Percentiles rank a stretch among this genome's conserved stretches.
phyloP scores from a whole-genome alignment of 495 filamentous ascomycete species.

The Talaromyces nanjingensis region DNA sequence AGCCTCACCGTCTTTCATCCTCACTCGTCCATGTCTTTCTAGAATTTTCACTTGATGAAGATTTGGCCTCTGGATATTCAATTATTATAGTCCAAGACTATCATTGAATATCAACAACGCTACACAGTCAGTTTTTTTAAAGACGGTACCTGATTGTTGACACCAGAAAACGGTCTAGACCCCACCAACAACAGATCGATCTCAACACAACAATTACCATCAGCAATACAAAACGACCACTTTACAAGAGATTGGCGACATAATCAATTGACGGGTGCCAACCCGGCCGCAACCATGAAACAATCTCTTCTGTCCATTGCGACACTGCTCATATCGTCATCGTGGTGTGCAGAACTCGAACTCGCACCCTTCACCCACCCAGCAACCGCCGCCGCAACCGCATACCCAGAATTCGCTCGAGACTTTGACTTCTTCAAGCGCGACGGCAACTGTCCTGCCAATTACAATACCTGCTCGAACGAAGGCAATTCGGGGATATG shows the following conservation, averaged over 20 bases:
- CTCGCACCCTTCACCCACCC: slow-evolving; percentile 5
- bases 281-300: slow-evolving; percentile 4
- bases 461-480: slow-evolving; percentile 45
- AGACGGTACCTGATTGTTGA: background rate
- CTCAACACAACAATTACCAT: background rate
- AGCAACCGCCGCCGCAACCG: background rate
- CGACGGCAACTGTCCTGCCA: slow-evolving; percentile 42
- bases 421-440: slow-evolving; percentile 21
- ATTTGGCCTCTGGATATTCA: background rate
- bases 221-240: background rate
- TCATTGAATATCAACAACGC: background rate
- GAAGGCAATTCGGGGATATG: slow-evolving; percentile 47
- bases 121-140: background rate
- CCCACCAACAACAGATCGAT: background rate
- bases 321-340: background rate
- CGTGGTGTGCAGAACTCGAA: slow-evolving; percentile 3
- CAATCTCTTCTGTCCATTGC: background rate
- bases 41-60: background rate
- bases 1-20: background rate
- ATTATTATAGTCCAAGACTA: background rate
- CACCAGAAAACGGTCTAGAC: background rate
- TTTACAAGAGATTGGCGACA: background rate
- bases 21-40: background rate
- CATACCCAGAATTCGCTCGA: background rate
- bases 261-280: background rate